A percentile compares a stretch with the other conserved stretches of the same genome.
These are phyloP conservation scores for Sphaerulina musiva DNA, from an alignment of 2,329 filamentous ascomycete genomes.

Conservation along the genomic window DNA sequence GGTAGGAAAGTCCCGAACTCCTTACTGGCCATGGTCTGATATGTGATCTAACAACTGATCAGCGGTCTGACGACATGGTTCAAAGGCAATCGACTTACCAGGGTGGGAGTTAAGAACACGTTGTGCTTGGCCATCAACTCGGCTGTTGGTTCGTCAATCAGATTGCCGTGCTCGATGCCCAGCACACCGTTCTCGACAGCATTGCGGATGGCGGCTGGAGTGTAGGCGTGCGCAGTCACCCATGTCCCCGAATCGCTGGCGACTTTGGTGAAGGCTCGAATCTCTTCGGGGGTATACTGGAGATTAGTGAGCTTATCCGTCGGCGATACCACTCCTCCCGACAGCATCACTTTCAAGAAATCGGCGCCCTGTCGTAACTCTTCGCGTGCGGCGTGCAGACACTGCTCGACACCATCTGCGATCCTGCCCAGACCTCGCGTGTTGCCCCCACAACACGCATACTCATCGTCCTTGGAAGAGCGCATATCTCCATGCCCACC, in stretches of 20 bases:
- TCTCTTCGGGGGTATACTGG: conserved; percentile 54
- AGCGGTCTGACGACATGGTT: neutral
- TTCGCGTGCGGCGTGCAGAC: conserved; percentile 48
- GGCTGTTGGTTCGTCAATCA: conserved; percentile 54
- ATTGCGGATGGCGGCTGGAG: conserved; percentile 48
- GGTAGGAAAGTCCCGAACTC: conserved; percentile 43
- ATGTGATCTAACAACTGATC: conserved; percentile 32
- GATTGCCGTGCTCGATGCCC: conserved; percentile 55
- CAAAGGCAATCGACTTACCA: conserved; percentile 31
- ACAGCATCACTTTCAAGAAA: conserved; percentile 58
- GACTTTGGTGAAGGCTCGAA: conserved; percentile 48
- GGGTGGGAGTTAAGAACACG: conserved; percentile 50
- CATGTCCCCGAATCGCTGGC: conserved; percentile 44
- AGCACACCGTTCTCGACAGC: conserved; percentile 50
- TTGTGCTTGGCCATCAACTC: conserved; percentile 46
- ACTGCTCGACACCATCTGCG: conserved; percentile 51
- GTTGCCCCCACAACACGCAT: conserved; percentile 45
- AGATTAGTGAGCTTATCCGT: conserved; percentile 49
- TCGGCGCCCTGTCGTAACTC: conserved; percentile 52
- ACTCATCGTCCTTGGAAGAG: conserved; percentile 41
- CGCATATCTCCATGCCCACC: conserved; percentile 53
- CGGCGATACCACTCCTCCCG: conserved; percentile 52
- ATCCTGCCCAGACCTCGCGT: conserved; percentile 41
- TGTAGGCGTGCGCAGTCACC: conserved; percentile 55
- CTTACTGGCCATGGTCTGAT: conserved; percentile 44